Percentiles rank a stretch among this genome's conserved stretches.
phyloP scores from a whole-genome alignment of 2,329 filamentous ascomycete species.

The Tricladium varicosporioides region DNA sequence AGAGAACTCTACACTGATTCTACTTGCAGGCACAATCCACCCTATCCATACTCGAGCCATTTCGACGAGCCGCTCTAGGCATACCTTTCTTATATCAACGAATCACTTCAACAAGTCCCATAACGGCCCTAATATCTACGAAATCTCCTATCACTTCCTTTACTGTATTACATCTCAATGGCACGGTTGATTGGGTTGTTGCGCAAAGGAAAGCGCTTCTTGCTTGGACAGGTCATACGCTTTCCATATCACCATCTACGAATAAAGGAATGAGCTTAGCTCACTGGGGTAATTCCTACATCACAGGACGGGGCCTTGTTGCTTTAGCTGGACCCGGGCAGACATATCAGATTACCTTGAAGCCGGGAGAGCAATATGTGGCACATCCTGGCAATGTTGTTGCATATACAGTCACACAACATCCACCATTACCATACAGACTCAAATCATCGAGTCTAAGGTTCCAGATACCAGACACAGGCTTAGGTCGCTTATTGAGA shows the following conservation, averaged over 20 bases:
- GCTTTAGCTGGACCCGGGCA: constrained; percentile 85
- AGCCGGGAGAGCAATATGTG: constrained; percentile 83
- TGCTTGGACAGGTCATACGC: constrained; percentile 93
- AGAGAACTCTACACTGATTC: constrained; percentile 10
- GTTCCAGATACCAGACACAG: constrained; percentile 73
- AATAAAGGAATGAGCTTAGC: constrained; percentile 73
- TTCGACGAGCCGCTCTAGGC: constrained; percentile 75
- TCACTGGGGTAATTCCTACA: constrained; percentile 86
- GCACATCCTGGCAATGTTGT: constrained; percentile 90
- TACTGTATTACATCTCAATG: constrained; percentile 84
- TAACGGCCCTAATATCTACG: constrained; percentile 85
- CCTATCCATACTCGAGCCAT: constrained; percentile 79
- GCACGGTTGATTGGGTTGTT: constrained; percentile 92
- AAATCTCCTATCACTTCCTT: constrained; percentile 86
- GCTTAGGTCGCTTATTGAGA: constrained; percentile 62
- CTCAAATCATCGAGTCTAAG: constrained; percentile 74
- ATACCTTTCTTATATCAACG: constrained; percentile 95
- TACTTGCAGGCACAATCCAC: constrained; percentile 74
- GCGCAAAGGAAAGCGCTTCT: constrained; percentile 82
- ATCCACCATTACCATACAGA: constrained; percentile 78
- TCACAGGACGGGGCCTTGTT: constrained; percentile 84
- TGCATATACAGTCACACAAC: constrained; percentile 77
- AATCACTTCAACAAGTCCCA: constrained; percentile 81
- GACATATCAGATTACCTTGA: constrained; percentile 80
- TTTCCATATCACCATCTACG: constrained; percentile 72